A percentile compares a stretch with the other conserved stretches of the same genome.
These are phyloP conservation scores for Castanea mollissima DNA, from an alignment of 306 rosid species.

Conservation along the genomic window DNA sequence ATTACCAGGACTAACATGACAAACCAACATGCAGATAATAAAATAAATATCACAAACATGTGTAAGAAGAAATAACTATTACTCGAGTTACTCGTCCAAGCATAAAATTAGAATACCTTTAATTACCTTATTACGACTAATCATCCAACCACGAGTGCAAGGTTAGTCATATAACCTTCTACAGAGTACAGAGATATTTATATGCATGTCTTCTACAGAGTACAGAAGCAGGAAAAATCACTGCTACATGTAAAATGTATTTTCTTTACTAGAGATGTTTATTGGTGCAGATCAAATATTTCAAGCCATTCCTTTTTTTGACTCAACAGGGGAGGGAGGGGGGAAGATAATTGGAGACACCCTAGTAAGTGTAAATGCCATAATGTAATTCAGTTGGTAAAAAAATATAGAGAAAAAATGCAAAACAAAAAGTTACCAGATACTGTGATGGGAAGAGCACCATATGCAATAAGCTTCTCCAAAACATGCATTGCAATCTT, in stretches of 20 bases:
- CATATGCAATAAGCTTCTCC: slow-evolving; percentile 95
- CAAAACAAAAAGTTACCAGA: slow-evolving; percentile 55
- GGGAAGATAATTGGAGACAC: background rate
- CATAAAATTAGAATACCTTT: background rate
- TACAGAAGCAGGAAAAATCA: background rate
- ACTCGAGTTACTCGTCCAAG: background rate
- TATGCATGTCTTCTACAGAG: background rate
- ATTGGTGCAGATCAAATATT: background rate
- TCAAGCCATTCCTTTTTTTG: background rate
- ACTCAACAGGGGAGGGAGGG: background rate
- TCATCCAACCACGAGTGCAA: too few species aligned
- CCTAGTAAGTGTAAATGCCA: slow-evolving; percentile 3
- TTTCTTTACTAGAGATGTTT: background rate
- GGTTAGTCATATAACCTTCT: background rate
- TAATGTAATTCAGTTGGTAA: slow-evolving; percentile 25
- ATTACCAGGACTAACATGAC: background rate
- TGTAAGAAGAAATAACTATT: background rate
- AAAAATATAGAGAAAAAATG: background rate
- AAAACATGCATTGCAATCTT: slow-evolving; percentile 98
- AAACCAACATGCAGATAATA: background rate
- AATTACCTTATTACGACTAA: background rate
- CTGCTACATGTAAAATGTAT: background rate
- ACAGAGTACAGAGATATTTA: background rate
- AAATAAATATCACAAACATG: background rate
- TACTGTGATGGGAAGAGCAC: slow-evolving; percentile 89